Conservation (phyloP, 2,329 filamentous ascomycete species). For the Colletotrichum sp. region DNA sequence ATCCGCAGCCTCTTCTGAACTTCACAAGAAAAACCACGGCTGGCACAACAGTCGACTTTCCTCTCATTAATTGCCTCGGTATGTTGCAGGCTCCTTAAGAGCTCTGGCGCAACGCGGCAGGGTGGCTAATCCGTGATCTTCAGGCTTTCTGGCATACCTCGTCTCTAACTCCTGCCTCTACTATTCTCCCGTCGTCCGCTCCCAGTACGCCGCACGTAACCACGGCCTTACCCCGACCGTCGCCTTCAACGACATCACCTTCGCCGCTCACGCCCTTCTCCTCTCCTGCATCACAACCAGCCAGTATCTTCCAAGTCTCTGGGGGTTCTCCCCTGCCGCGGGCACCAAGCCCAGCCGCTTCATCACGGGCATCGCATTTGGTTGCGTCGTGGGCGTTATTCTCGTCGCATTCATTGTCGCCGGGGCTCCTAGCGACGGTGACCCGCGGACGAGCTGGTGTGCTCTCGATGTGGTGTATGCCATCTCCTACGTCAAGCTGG, state of each 20-base stretch:
- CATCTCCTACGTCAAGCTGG: constrained; percentile 86
- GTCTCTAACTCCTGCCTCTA: constrained; percentile 78
- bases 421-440: constrained; percentile 34
- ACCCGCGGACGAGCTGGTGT: constrained; percentile 58
- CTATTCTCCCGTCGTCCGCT: constrained; percentile 77
- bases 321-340: constrained; percentile 73
- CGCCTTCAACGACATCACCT: constrained; percentile 87
- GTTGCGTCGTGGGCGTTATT: constrained; percentile 67
- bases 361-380: constrained; percentile 73
- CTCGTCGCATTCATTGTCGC: constrained; percentile 53
- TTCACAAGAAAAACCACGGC: constrained; percentile 76
- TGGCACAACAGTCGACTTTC: constrained; percentile 89
- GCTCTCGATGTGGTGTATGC: constrained; percentile 70
- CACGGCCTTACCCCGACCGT: constrained; percentile 80
- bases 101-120: not conserved
- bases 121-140: constrained; percentile 24
- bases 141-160: constrained; percentile 77
- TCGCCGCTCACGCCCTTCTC: constrained; percentile 81
- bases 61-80: constrained; percentile 73
- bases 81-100: constrained; percentile 19
- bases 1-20: constrained; percentile 88
- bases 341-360: constrained; percentile 62
- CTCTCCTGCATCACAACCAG: constrained; percentile 76
- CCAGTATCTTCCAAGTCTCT: constrained; percentile 78
- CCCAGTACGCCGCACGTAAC: constrained; percentile 85